Conservation (phyloP, 768 basidiomycete genomes). For the Terana coerulea region DNA sequence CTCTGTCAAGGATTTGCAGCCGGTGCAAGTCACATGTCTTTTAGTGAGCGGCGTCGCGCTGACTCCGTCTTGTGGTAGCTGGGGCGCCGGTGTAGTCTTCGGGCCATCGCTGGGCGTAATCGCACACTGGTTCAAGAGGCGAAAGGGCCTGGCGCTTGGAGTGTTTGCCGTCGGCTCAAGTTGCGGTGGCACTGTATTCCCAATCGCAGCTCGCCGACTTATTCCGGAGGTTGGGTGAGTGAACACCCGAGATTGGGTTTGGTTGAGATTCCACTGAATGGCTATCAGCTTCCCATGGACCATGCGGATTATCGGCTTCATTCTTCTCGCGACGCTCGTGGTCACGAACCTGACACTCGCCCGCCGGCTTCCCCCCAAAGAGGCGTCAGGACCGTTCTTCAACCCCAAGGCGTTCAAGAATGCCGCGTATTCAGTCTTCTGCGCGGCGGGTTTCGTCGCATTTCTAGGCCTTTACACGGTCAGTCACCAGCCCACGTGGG, state of each 20-base stretch:
- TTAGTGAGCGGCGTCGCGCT: not conserved
- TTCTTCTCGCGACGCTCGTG: slow-evolving; percentile 48
- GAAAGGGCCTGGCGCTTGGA: slow-evolving; percentile 55
- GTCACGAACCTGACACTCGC: slow-evolving; percentile 43
- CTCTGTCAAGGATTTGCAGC: slow-evolving; percentile 68
- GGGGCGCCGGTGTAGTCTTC: slow-evolving; percentile 50
- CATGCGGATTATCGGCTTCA: slow-evolving; percentile 65
- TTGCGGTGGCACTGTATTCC: slow-evolving; percentile 64
- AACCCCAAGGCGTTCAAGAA: slow-evolving; percentile 55
- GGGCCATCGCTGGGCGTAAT: slow-evolving; percentile 56
- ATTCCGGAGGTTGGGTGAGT: slow-evolving; percentile 53
- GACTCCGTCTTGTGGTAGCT: slow-evolving; percentile 14
- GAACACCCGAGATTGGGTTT: too few relatives aligned
- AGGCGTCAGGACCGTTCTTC: slow-evolving; percentile 52
- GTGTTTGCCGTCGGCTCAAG: slow-evolving; percentile 62
- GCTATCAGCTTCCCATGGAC: slow-evolving; percentile 67
- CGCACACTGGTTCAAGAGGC: slow-evolving; percentile 71
- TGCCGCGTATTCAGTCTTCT: slow-evolving; percentile 52
- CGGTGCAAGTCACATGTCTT: slow-evolving; percentile 41
- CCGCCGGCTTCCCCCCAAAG: slow-evolving; percentile 50
- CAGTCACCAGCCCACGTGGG: not conserved
- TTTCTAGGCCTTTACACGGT: slow-evolving; percentile 71
- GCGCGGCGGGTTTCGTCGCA: slow-evolving; percentile 47
- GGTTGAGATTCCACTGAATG: not conserved
- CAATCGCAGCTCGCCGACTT: slow-evolving; percentile 55